Evolutionary conservation across 2,329 filamentous ascomycete genomes (phyloP).

Genomic region (Penicillium vulpinum): DNA sequence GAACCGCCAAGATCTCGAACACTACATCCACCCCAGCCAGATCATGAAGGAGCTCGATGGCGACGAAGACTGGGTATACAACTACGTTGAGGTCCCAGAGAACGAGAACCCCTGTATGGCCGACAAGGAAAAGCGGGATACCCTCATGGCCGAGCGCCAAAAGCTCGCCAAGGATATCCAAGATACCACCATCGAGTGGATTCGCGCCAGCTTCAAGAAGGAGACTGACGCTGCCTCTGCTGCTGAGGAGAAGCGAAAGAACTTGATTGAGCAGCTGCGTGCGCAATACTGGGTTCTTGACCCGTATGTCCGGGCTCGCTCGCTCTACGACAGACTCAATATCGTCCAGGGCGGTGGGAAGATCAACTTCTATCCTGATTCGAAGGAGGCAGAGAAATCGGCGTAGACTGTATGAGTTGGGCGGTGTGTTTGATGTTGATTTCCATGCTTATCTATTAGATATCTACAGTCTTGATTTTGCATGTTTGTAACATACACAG

Average conservation of each 20-base stretch:
- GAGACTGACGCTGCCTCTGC: constrained; percentile 48
- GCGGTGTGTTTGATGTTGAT: background rate
- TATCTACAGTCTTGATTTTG: background rate
- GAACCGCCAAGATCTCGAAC: constrained; percentile 72
- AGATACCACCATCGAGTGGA: constrained; percentile 72
- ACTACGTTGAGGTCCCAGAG: constrained; percentile 71
- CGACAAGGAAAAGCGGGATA: constrained; percentile 63
- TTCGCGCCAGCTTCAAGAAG: constrained; percentile 53
- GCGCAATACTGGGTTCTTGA: constrained; percentile 87
- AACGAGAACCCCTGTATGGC: constrained; percentile 78
- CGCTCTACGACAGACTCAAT: constrained; percentile 80
- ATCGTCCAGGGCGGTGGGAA: constrained; percentile 67
- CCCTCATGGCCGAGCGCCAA: constrained; percentile 63
- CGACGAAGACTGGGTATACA: constrained; percentile 79
- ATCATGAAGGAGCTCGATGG: constrained; percentile 85
- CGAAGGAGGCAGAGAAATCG: constrained; percentile 11
- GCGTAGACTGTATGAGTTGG: constrained; percentile 4
- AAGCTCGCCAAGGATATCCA: constrained; percentile 73
- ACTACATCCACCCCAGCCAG: constrained; percentile 68
- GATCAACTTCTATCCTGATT: constrained; percentile 66
- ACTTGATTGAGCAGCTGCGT: constrained; percentile 63
- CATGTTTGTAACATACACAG: constrained; percentile 15
- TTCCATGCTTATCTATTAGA: background rate
- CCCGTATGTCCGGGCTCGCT: constrained; percentile 78
- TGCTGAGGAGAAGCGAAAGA: constrained; percentile 59